phyloP scores from a whole-genome alignment of 2,329 filamentous ascomycete species.

The Neurospora sp. region DNA sequence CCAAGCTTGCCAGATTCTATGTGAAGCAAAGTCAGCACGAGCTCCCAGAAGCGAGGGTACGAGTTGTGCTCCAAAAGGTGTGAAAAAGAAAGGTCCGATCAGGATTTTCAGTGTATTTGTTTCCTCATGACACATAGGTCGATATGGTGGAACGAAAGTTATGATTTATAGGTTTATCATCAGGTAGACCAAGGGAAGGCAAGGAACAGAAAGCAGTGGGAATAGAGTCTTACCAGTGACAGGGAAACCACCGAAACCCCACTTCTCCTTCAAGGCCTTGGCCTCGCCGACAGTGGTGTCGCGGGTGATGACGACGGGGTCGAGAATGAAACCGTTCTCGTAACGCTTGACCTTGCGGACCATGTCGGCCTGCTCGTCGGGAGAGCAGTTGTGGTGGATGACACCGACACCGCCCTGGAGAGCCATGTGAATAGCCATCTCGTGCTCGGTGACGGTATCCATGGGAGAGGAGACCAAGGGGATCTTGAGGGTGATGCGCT shows the following conservation, averaged over 20 bases:
- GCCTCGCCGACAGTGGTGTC: slow-evolving; percentile 85
- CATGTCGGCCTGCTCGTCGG: slow-evolving; percentile 96
- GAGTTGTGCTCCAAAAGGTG: slow-evolving; percentile 18
- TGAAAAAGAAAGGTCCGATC: slow-evolving; percentile 22
- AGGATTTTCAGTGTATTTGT: slow-evolving; percentile 38
- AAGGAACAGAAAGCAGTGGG: slow-evolving; percentile 11
- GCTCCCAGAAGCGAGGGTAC: background rate
- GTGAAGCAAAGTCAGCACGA: slow-evolving; percentile 26
- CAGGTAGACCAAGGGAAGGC: slow-evolving; percentile 32
- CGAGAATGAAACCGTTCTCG: slow-evolving; percentile 97
- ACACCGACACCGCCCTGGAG: slow-evolving; percentile 83
- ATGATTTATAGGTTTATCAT: slow-evolving; percentile 75
- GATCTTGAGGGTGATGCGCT: slow-evolving; percentile 91
- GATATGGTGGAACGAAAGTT: slow-evolving; percentile 99
- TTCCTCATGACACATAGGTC: slow-evolving; percentile 83
- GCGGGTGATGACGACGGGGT: slow-evolving; percentile 84
- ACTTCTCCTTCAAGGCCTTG: slow-evolving; percentile 88
- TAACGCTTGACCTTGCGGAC: slow-evolving; percentile 98
- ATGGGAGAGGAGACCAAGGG: slow-evolving; percentile 97
- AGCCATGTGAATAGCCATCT: slow-evolving; percentile 98
- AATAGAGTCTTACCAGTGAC: slow-evolving; percentile 71
- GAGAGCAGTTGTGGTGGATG: slow-evolving; percentile 99
- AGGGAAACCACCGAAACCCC: slow-evolving; percentile 97
- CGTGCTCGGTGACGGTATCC: slow-evolving; percentile 98
- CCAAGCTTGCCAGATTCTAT: slow-evolving; percentile 84